A percentile compares a stretch with the other conserved stretches of the same genome.
phyloP scores from a whole-genome alignment of 805 yeast species.

The Monosporozyma servazzii region DNA sequence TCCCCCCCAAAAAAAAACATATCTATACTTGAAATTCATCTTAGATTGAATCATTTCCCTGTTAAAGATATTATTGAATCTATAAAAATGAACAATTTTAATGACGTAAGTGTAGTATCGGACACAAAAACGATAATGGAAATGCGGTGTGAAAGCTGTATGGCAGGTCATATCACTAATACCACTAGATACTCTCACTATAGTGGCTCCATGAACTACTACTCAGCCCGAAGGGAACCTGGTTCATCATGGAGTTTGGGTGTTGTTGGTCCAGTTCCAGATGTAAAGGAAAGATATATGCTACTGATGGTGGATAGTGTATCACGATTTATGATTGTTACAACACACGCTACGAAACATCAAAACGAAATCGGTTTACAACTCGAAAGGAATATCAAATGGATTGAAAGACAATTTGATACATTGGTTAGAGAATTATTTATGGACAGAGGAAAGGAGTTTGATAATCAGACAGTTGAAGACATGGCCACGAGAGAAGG shows the following conservation, averaged over 20 bases:
- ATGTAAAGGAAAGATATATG: neutral
- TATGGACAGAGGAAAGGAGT: constrained; percentile 4
- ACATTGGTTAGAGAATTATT: neutral
- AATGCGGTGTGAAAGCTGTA: constrained; percentile 2
- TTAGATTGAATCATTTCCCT: constrained; percentile 1
- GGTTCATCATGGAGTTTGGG: constrained; percentile 6
- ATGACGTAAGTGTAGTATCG: neutral
- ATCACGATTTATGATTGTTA: constrained; percentile 2
- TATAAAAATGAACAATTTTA: neutral
- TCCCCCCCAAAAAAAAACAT: neutral
- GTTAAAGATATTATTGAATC: neutral
- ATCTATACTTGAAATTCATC: constrained; percentile 1
- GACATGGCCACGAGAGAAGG: neutral
- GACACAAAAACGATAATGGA: neutral
- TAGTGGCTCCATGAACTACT: constrained; percentile 5
- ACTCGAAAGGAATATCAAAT: constrained; percentile 1
- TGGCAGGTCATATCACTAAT: constrained; percentile 1
- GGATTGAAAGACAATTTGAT: constrained; percentile 2
- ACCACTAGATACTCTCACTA: constrained; percentile 4
- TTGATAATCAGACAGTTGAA: neutral
- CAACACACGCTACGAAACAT: constrained; percentile 1
- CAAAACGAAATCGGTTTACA: neutral
- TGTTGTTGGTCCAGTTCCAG: constrained; percentile 4
- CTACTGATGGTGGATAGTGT: constrained; percentile 8
- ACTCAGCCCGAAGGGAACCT: neutral